A percentile compares a stretch with the other conserved stretches of the same genome.
These are phyloP conservation scores for Schoenoplectus triqueter DNA, from an alignment of 202 grass and related monocot species.

Conservation along the genomic window DNA sequence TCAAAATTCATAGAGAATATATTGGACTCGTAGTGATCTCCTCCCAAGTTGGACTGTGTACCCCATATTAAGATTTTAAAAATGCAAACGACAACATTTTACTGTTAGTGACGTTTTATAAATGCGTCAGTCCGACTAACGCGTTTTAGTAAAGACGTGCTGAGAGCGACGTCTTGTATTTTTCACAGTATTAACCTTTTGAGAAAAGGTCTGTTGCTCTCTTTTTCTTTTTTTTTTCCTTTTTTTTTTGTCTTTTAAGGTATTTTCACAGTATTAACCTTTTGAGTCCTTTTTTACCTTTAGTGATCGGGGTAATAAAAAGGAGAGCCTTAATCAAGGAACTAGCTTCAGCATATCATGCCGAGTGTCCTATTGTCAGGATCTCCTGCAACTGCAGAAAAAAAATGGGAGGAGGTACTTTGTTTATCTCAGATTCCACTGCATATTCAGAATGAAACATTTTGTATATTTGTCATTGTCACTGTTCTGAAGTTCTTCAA, in stretches of 20 bases:
- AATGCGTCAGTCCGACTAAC: too few relatives aligned
- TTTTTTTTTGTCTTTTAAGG: not conserved
- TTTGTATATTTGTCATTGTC: not conserved
- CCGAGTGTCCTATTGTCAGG: slow-evolving; percentile 68
- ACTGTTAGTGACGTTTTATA: too few relatives aligned
- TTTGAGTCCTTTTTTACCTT: slow-evolving; percentile 34
- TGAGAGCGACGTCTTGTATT: too few relatives aligned
- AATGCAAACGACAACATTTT: too few relatives aligned
- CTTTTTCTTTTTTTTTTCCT: not conserved
- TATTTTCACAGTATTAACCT: not conserved
- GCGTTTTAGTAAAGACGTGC: too few relatives aligned
- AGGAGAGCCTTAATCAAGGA: slow-evolving; percentile 88
- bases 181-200: too few relatives aligned
- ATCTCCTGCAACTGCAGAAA: slow-evolving; percentile 84
- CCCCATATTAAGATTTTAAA: too few relatives aligned
- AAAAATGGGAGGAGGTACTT: slow-evolving; percentile 77
- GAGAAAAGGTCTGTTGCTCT: not conserved
- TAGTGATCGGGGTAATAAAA: slow-evolving; percentile 93
- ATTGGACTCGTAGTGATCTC: too few relatives aligned
- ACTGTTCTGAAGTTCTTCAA: not conserved
- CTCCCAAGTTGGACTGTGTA: too few relatives aligned
- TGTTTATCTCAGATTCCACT: slow-evolving; percentile 49
- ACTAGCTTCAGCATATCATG: slow-evolving; percentile 65
- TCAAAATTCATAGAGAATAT: too few relatives aligned
- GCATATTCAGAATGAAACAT: not conserved